These are phyloP conservation scores for Pilatotrama ljubarskyi DNA, from an alignment of 768 basidiomycete genomes.

Conservation along the genomic window DNA sequence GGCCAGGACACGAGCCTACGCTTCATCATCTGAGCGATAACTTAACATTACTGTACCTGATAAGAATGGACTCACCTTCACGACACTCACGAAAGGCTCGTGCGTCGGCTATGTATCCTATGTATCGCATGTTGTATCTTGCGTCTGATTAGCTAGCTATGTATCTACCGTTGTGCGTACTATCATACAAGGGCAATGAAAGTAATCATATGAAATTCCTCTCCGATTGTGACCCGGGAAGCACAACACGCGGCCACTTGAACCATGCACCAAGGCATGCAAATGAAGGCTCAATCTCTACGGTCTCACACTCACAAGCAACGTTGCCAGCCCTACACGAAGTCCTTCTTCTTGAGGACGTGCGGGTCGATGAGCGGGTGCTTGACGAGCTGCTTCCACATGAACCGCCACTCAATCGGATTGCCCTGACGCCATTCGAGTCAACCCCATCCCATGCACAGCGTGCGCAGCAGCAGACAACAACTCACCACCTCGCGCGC, in stretches of 20 bases:
- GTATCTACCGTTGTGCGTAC: not conserved
- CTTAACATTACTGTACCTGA: no score
- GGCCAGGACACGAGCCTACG: constrained; percentile 11
- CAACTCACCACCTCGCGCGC: constrained; percentile 60
- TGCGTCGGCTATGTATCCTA: not conserved
- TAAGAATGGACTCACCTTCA: not conserved
- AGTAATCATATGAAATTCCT: not conserved
- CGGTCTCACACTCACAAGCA: not conserved
- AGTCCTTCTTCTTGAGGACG: constrained; percentile 41
- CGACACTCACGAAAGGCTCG: no score
- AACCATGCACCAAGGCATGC: no score
- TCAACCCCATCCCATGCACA: not conserved
- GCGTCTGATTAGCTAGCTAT: not conserved
- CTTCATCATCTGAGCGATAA: constrained; percentile 5
- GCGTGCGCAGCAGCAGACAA: not conserved
- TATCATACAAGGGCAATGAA: constrained; percentile 9
- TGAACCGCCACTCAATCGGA: constrained; percentile 74
- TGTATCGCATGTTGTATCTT: not conserved
- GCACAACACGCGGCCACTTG: no score
- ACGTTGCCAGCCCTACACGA: no score
- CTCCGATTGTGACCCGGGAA: not conserved
- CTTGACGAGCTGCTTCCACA: constrained; percentile 67
- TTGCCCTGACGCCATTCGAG: constrained; percentile 58
- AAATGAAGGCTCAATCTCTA: no score
- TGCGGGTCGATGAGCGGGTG: constrained; percentile 56